Evolutionary conservation across 805 yeast genomes (phyloP).

Genomic region (Lipomyces oligophaga): DNA sequence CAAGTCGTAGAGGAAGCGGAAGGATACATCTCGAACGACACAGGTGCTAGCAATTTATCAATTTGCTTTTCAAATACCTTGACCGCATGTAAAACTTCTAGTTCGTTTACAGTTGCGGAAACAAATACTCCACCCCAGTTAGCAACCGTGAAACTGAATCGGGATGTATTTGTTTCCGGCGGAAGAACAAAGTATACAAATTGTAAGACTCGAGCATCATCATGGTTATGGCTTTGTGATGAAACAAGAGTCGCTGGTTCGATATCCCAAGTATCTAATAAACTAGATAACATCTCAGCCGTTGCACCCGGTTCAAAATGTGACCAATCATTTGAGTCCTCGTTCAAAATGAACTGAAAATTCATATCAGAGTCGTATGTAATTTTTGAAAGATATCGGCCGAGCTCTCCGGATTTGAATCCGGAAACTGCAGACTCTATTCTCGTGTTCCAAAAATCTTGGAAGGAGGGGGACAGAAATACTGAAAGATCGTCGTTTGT

Average conservation of each 20-base stretch:
- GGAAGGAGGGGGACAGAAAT: background rate
- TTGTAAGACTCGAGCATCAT: conserved; percentile 11
- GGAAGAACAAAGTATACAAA: conserved; percentile 18
- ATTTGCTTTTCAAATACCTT: conserved; percentile 73
- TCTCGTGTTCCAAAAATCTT: conserved; percentile 4
- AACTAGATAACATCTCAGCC: background rate
- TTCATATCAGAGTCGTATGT: conserved; percentile 21
- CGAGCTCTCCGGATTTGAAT: conserved; percentile 6
- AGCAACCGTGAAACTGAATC: conserved; percentile 48
- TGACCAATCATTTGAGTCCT: background rate
- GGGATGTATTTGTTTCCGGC: background rate
- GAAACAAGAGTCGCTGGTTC: conserved; percentile 7
- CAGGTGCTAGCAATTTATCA: conserved; percentile 64
- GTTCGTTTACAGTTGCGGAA: conserved; percentile 30
- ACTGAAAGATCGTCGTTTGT: background rate
- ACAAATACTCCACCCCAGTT: conserved; percentile 84
- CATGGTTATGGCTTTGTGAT: background rate
- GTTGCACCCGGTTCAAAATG: background rate
- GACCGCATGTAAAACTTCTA: conserved; percentile 46
- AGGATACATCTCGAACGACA: conserved; percentile 48
- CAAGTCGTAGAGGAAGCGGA: background rate
- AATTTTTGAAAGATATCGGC: conserved; percentile 1
- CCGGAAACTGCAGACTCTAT: conserved; percentile 1
- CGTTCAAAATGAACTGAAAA: conserved; percentile 10
- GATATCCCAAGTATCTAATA: conserved; percentile 19